Evolutionary conservation across 345 rosid genomes (phyloP), one percentile per base, ranked within the genome.

Genomic region (Euphorbia pulcherrima): DNA sequence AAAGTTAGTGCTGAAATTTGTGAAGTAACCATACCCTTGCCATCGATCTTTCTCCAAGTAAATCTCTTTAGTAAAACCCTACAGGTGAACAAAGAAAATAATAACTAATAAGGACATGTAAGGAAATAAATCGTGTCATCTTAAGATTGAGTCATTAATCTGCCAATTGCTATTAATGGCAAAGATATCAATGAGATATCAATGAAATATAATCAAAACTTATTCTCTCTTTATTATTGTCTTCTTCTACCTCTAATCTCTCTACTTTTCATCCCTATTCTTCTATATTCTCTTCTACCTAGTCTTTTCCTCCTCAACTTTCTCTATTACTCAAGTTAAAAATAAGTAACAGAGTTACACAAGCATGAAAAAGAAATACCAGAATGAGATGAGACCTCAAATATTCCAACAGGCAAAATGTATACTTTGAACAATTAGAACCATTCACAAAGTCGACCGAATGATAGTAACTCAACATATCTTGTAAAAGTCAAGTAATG

Each of bases 21-120:
- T 69, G 29, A 56, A 64, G 58, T 64, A 74, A 77, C 63, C 84
- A 73, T 86, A 95, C 99, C 99, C 98, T 26, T 88, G 97, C 99
- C 99, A 95, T 63, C 89, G 81, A 65, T 92, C 98, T 77, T 87
- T 95, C 78, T 90, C 99, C 87, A 95, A 85, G 87, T 88, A 82
- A 78, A 95, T 95, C 82, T 95, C 97, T 87, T 92, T 92, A 6
- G 99, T 95, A 74, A 95, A 95, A 75, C 98, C 97, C 99, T 95
- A 71, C 81, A 81, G 47, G 53, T 62, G 17, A 62, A 40, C 1
- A 53, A 60, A 21, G 9, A 55, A 13, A 28, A 30, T 17, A 13
- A 10, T 29, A 18, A 44, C 12, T 44, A 12, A 44, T 44, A 18
- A 33, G 37, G 37, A 44, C 50, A 44, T 44, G 17, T 44, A 44